Conservation (phyloP, 179 eudicot genomes). For the Kewa caespitosa region DNA sequence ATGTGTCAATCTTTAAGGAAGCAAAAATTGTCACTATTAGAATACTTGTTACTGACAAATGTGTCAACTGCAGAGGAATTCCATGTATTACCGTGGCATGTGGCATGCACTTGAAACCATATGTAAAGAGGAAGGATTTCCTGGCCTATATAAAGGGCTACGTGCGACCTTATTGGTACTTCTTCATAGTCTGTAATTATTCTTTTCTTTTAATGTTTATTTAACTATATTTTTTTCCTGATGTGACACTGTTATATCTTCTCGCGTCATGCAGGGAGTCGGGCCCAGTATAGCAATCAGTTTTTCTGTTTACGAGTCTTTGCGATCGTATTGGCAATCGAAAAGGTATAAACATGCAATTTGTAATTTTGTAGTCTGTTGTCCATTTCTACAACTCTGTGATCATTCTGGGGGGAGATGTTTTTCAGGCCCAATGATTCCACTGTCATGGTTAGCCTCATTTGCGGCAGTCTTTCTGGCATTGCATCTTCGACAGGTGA, state of each 20-base stretch:
- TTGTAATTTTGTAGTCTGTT: background rate
- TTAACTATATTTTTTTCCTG: background rate
- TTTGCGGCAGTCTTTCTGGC: constrained; percentile 83
- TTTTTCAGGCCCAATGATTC: constrained; percentile 69
- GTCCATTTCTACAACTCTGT: background rate
- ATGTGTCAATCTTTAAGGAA: constrained; percentile 46
- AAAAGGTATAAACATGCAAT: constrained; percentile 38
- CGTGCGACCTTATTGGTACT: constrained; percentile 77
- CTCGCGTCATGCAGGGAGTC: constrained; percentile 50
- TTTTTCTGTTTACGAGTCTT: constrained; percentile 54
- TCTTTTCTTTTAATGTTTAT: background rate
- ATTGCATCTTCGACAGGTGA: constrained; percentile 79
- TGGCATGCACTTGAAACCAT: constrained; percentile 73
- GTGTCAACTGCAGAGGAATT: constrained; percentile 50
- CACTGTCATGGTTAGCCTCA: constrained; percentile 56
- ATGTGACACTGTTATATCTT: background rate
- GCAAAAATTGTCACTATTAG: no score
- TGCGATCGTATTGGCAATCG: constrained; percentile 66
- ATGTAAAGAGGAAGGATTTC: constrained; percentile 69
- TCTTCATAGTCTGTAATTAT: background rate
- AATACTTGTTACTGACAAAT: no score
- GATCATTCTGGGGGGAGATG: background rate
- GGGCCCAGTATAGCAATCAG: constrained; percentile 73
- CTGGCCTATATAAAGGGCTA: constrained; percentile 79
- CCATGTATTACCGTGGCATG: constrained; percentile 70